Conservation (phyloP, 2,329 filamentous ascomycete genomes). For the Hirsutella minnesotensis region DNA sequence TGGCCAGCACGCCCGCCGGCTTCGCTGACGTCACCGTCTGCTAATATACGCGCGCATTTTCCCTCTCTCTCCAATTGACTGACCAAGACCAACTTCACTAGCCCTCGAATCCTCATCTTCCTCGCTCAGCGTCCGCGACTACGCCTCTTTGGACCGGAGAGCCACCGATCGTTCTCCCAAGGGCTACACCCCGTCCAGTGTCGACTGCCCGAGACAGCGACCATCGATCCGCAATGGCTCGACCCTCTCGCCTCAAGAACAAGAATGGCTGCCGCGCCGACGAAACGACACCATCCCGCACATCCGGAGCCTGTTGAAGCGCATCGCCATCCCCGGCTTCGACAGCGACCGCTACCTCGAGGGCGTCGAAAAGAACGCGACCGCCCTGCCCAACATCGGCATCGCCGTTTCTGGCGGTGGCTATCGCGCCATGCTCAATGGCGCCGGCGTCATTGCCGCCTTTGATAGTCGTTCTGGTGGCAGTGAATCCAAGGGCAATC, state of each 20-base stretch:
- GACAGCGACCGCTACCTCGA: slow-evolving; percentile 61
- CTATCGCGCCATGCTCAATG: slow-evolving; percentile 76
- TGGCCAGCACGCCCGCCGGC: neutral
- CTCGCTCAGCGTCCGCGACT: too few relatives aligned
- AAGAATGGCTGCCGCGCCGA: slow-evolving; percentile 59
- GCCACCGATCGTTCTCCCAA: slow-evolving; percentile 19
- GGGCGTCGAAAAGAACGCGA: slow-evolving; percentile 16
- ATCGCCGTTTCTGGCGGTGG: slow-evolving; percentile 76
- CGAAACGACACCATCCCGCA: slow-evolving; percentile 61
- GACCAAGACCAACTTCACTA: too few relatives aligned
- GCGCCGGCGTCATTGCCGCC: slow-evolving; percentile 66
- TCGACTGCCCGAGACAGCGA: slow-evolving; percentile 56
- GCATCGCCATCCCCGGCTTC: slow-evolving; percentile 65
- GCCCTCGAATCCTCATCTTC: neutral
- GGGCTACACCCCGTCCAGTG: slow-evolving; percentile 58
- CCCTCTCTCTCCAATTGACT: too few relatives aligned
- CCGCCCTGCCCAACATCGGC: slow-evolving; percentile 45
- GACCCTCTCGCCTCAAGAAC: slow-evolving; percentile 55
- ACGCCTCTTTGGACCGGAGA: neutral
- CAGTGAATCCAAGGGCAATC: slow-evolving; percentile 40
- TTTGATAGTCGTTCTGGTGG: slow-evolving; percentile 60
- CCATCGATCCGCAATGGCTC: slow-evolving; percentile 56
- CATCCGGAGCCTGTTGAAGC: slow-evolving; percentile 61
- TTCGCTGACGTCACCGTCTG: slow-evolving; percentile 1
- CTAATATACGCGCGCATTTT: too few relatives aligned